Percentiles rank a stretch among this genome's conserved stretches.
Conservation (phyloP, 2,329 filamentous ascomycete genomes). For the Berkeleyomyces basicola region DNA sequence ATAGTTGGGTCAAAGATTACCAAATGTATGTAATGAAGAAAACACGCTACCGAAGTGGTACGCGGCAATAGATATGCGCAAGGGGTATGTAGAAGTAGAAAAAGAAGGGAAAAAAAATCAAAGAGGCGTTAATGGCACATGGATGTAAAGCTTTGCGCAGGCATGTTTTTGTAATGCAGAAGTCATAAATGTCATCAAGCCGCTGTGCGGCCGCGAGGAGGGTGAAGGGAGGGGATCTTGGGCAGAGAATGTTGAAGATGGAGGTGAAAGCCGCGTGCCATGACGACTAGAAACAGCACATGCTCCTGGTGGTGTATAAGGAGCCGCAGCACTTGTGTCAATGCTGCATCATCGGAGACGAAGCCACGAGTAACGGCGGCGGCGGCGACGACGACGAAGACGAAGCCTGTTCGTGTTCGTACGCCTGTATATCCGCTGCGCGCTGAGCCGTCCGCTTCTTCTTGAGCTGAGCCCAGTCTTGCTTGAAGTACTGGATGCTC, state of each 20-base stretch:
- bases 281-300: not conserved
- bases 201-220: not conserved
- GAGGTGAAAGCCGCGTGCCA: not conserved
- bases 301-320: not conserved
- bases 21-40: not conserved
- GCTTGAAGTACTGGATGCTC: slow-evolving; percentile 44
- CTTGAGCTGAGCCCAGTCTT: slow-evolving; percentile 39
- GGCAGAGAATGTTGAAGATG: too few species aligned
- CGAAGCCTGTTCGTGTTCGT: not conserved
- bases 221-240: not conserved
- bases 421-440: not conserved
- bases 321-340: too few species aligned
- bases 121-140: not conserved
- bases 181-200: not conserved
- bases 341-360: too few species aligned
- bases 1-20: not conserved
- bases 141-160: not conserved
- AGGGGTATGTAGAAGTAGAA: not conserved
- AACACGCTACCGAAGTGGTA: not conserved
- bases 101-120: not conserved
- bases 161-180: not conserved
- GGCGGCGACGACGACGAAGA: not conserved
- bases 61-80: not conserved
- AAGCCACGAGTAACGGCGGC: not conserved
- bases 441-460: slow-evolving; percentile 21